Evolutionary conservation across 805 yeast genomes (phyloP).

Genomic region (Kockiozyma suomiensis): DNA sequence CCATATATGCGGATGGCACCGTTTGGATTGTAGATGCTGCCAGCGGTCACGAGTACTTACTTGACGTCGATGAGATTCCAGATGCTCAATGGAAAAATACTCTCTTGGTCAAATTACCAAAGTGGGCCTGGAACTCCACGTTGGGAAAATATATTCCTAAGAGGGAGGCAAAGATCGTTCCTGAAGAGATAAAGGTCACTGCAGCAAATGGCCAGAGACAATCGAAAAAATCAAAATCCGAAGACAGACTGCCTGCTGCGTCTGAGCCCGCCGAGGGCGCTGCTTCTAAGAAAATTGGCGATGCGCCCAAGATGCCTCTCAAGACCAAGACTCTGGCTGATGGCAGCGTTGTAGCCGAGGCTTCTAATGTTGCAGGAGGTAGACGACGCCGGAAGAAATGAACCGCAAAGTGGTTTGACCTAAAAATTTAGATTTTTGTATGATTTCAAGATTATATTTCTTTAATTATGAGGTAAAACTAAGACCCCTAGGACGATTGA

Average conservation of each 20-base stretch:
- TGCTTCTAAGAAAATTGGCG: slow-evolving; percentile 15
- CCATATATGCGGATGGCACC: slow-evolving; percentile 42
- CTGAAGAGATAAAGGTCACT: background rate
- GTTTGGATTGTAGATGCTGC: slow-evolving; percentile 32
- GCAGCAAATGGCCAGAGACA: slow-evolving; percentile 6
- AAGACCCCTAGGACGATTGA: too few relatives aligned
- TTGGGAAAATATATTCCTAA: slow-evolving; percentile 25
- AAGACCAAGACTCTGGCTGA: slow-evolving; percentile 5
- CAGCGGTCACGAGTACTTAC: slow-evolving; percentile 36
- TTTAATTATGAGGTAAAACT: too few relatives aligned
- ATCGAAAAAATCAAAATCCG: background rate
- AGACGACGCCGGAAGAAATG: slow-evolving; percentile 27
- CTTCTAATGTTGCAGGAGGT: slow-evolving; percentile 32
- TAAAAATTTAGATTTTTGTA: too few relatives aligned
- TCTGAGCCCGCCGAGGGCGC: slow-evolving; percentile 1
- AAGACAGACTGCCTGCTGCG: background rate
- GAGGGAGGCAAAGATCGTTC: background rate
- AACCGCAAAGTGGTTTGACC: background rate
- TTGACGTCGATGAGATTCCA: slow-evolving; percentile 39
- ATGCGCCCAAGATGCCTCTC: slow-evolving; percentile 3
- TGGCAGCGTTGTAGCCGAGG: slow-evolving; percentile 28
- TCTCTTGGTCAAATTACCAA: slow-evolving; percentile 38
- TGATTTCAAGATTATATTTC: too few relatives aligned
- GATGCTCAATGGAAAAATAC: slow-evolving; percentile 44
- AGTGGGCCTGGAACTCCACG: slow-evolving; percentile 27